phyloP scores from a whole-genome alignment of 768 basidiomycete genomes.

The Macrocybe gigantea region DNA sequence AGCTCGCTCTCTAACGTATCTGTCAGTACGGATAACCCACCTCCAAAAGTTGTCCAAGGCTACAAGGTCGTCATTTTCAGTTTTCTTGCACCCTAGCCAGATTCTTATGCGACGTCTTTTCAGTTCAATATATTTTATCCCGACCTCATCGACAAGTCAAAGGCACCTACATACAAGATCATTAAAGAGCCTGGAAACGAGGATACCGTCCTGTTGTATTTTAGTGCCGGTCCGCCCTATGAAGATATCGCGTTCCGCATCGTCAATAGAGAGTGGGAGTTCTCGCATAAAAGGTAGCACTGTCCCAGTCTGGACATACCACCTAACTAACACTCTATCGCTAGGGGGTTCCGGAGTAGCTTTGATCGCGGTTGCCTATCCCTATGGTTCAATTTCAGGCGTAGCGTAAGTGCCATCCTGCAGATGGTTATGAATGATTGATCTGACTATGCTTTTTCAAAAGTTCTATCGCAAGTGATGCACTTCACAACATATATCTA shows the following conservation, averaged over 20 bases:
- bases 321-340: constrained; percentile 2
- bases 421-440: constrained; percentile 2
- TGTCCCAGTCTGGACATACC: background rate
- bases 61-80: constrained; percentile 62
- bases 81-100: constrained; percentile 5
- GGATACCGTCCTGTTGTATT: constrained; percentile 89
- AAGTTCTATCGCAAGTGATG: constrained; percentile 79
- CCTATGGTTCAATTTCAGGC: constrained; percentile 93
- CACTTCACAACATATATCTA: background rate
- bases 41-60: constrained; percentile 98
- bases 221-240: constrained; percentile 95
- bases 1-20: constrained; percentile 10
- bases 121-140: constrained; percentile 98
- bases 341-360: constrained; percentile 90
- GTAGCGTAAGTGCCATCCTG: constrained; percentile 60
- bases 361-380: constrained; percentile 97
- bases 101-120: constrained; percentile 2
- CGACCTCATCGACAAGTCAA: constrained; percentile 96
- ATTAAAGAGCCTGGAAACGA: constrained; percentile 92
- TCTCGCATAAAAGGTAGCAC: constrained; percentile 85
- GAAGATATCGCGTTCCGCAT: constrained; percentile 99
- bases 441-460: constrained; percentile 9
- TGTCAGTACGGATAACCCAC: constrained; percentile 90
- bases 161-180: constrained; percentile 95
- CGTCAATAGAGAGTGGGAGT: constrained; percentile 98